These are phyloP conservation scores for Globisporangium paroecandrum DNA, from an alignment of 352 stramenopile genomes.

Conservation along the genomic window DNA sequence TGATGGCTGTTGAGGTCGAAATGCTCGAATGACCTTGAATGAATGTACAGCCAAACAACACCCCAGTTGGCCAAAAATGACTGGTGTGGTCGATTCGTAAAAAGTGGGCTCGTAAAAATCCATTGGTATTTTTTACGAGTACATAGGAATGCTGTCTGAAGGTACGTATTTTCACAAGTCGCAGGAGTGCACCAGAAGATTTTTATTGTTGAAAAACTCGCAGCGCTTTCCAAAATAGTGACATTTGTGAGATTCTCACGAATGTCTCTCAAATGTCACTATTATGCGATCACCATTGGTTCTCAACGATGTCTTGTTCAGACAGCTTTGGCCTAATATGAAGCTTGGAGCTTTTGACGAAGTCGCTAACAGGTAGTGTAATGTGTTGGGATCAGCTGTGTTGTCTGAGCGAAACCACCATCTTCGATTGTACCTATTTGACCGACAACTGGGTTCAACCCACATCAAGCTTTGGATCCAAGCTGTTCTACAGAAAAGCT, in stretches of 20 bases:
- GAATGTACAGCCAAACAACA: neutral
- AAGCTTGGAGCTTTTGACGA: too few relatives aligned
- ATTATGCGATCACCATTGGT: too few relatives aligned
- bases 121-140: neutral
- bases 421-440: neutral
- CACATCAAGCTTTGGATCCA: neutral
- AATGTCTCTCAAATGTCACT: too few relatives aligned
- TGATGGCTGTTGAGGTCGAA: neutral
- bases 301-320: too few relatives aligned
- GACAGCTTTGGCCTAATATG: too few relatives aligned
- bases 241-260: too few relatives aligned
- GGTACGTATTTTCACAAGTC: neutral
- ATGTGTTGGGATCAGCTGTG: too few relatives aligned
- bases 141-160: neutral
- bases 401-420: too few relatives aligned
- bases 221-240: too few relatives aligned
- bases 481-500: neutral
- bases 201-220: too few relatives aligned
- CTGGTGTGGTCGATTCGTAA: neutral
- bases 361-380: too few relatives aligned
- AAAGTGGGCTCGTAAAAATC: neutral
- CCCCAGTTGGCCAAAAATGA: neutral
- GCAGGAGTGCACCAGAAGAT: neutral
- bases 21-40: slow-evolving; percentile 2
- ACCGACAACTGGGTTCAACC: neutral